Percentiles rank a stretch among this genome's conserved stretches.
Evolutionary conservation across 2,329 filamentous ascomycete species (phyloP).

Genomic region (Aphanocladium album): DNA sequence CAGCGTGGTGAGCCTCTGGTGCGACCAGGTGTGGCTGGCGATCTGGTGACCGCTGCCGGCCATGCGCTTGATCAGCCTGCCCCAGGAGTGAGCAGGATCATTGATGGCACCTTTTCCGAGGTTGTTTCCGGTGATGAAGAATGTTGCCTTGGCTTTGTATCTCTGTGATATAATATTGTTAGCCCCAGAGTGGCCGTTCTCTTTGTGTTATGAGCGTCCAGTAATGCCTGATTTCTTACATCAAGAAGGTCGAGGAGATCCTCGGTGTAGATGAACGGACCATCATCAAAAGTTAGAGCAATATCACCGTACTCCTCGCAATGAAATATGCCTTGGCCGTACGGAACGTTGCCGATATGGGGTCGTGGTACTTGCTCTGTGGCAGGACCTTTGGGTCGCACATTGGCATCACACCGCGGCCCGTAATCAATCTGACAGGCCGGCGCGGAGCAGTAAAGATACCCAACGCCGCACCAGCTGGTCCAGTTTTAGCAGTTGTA

Average conservation of each 20-base stretch:
- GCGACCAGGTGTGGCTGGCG: conserved; percentile 48
- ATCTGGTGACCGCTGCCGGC: conserved; percentile 53
- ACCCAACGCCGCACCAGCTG: conserved; percentile 51
- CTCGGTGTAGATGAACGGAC: conserved; percentile 38
- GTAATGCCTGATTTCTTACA: conserved; percentile 8
- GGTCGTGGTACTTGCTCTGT: conserved; percentile 49
- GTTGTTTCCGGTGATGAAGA: conserved; percentile 32
- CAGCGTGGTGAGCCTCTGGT: conserved; percentile 37
- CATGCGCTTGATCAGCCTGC: conserved; percentile 39
- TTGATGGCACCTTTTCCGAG: conserved; percentile 40
- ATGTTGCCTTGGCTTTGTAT: conserved; percentile 34
- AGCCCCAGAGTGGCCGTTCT: no score
- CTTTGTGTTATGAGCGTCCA: neutral
- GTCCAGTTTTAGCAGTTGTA: neutral
- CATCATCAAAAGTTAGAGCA: conserved; percentile 44
- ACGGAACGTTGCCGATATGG: conserved; percentile 47
- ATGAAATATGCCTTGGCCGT: conserved; percentile 48
- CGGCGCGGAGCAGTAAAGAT: conserved; percentile 55
- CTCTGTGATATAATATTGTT: conserved; percentile 14
- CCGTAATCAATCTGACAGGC: conserved; percentile 58
- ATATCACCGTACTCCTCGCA: conserved; percentile 31
- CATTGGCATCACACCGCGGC: conserved; percentile 57
- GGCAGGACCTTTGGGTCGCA: conserved; percentile 44
- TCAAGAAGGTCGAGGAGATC: conserved; percentile 35
- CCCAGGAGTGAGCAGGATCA: conserved; percentile 30